phyloP scores from a whole-genome alignment of 306 rosid genomes.

The Begonia loranthoides region DNA sequence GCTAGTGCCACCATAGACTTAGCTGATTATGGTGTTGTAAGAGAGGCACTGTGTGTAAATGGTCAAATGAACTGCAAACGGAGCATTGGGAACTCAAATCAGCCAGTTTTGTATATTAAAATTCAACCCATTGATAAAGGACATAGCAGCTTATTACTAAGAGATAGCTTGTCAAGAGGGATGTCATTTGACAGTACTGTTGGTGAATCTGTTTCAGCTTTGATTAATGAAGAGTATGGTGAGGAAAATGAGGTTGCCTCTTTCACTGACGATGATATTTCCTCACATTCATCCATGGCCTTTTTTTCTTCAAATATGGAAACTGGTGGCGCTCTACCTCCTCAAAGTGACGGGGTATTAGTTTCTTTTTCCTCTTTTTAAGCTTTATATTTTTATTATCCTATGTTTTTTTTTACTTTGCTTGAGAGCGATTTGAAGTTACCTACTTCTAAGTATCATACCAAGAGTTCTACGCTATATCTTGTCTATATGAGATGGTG shows the following conservation, averaged over 20 bases:
- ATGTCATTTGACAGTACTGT: conserved; percentile 29
- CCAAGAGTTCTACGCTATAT: no score
- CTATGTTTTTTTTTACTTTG: no score
- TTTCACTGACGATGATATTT: conserved; percentile 86
- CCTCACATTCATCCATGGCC: conserved; percentile 70
- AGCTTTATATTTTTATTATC: neutral
- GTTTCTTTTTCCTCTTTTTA: neutral
- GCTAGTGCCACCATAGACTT: conserved; percentile 73
- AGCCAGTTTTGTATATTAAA: conserved; percentile 49
- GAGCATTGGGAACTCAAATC: conserved; percentile 65
- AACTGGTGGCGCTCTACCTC: conserved; percentile 25
- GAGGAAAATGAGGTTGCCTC: conserved; percentile 70
- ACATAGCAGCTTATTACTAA: conserved; percentile 25
- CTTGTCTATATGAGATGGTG: no score
- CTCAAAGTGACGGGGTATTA: conserved; percentile 47
- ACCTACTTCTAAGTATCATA: no score
- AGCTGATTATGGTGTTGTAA: conserved; percentile 65
- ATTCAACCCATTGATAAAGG: conserved; percentile 58
- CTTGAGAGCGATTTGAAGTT: no score
- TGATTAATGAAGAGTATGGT: conserved; percentile 56
- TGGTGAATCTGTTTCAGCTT: conserved; percentile 51
- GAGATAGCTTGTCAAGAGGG: conserved; percentile 35
- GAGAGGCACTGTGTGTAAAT: conserved; percentile 39
- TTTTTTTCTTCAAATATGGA: conserved; percentile 24
- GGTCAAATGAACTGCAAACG: conserved; percentile 67